These are phyloP conservation scores for Diaporthe batatas DNA, from an alignment of 2,329 filamentous ascomycete genomes.

Conservation along the genomic window DNA sequence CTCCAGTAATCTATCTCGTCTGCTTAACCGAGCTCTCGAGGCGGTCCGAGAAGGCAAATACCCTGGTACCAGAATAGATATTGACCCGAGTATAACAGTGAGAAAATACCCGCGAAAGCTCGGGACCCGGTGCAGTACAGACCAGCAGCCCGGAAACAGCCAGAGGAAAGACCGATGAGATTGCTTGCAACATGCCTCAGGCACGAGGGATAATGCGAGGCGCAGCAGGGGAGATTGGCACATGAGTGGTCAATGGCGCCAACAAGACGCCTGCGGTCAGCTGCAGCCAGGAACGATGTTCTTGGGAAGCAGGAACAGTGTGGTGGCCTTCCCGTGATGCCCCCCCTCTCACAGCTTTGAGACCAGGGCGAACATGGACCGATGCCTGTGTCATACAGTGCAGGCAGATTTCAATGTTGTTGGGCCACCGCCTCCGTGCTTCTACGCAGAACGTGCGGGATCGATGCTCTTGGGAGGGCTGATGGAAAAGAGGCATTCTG, in stretches of 20 bases:
- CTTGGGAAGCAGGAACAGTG: no score
- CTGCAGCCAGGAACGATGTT: neutral
- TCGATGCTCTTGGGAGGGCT: neutral
- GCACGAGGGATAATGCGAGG: neutral
- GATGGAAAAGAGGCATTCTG: slow-evolving; percentile 12
- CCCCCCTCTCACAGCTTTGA: neutral
- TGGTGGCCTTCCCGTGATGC: neutral
- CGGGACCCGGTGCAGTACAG: neutral
- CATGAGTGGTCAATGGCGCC: slow-evolving; percentile 27
- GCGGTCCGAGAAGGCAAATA: no score
- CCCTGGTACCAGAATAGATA: no score
- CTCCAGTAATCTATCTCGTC: no score
- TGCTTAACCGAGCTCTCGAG: no score
- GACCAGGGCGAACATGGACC: neutral
- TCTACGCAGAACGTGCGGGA: neutral
- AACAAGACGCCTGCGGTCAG: slow-evolving; percentile 19
- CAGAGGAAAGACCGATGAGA: neutral
- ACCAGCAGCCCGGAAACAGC: neutral
- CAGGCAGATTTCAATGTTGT: neutral
- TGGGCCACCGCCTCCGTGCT: neutral
- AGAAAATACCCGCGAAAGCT: neutral
- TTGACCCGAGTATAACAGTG: no score
- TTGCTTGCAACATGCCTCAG: neutral
- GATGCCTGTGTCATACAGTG: neutral
- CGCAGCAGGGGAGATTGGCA: slow-evolving; percentile 6